Evolutionary conservation across 345 rosid species (phyloP).

Genomic region (Boechera retrofracta): DNA sequence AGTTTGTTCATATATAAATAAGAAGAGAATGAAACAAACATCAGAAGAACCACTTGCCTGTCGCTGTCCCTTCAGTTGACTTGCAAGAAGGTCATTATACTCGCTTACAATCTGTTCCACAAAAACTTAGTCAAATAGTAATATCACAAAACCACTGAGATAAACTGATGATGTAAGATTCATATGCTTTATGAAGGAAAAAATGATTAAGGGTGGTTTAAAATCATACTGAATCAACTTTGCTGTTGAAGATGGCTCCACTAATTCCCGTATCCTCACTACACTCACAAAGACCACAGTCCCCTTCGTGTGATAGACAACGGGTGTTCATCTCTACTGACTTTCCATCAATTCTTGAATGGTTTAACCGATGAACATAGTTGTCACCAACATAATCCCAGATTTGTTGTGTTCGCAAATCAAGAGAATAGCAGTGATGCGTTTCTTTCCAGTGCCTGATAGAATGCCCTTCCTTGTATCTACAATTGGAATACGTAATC

Average conservation of each 20-base stretch:
- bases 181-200: slow-evolving; percentile 13
- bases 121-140: slow-evolving; percentile 12
- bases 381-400: slow-evolving; percentile 98
- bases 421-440: slow-evolving; percentile 90
- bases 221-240: slow-evolving; percentile 81
- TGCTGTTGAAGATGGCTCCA: slow-evolving; percentile 80
- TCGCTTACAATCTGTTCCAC: slow-evolving; percentile 71
- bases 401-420: slow-evolving; percentile 85
- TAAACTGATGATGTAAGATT: neutral
- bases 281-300: slow-evolving; percentile 68
- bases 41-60: slow-evolving; percentile 58
- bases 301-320: slow-evolving; percentile 66
- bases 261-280: slow-evolving; percentile 83
- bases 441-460: slow-evolving; percentile 90
- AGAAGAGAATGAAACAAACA: slow-evolving; percentile 9
- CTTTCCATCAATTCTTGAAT: slow-evolving; percentile 84
- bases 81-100: slow-evolving; percentile 86
- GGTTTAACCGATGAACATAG: slow-evolving; percentile 93
- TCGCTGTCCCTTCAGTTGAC: slow-evolving; percentile 78
- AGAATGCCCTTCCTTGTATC: slow-evolving; percentile 95
- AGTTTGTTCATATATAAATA: slow-evolving; percentile 28
- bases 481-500: slow-evolving; percentile 40
- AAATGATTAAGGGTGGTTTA: neutral
- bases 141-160: neutral
- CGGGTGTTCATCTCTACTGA: slow-evolving; percentile 59